Percentiles rank a stretch among this genome's conserved stretches.
These are phyloP conservation scores for Ascomycota sp. DNA, from an alignment of 2,329 filamentous ascomycete species.

Conservation along the genomic window DNA sequence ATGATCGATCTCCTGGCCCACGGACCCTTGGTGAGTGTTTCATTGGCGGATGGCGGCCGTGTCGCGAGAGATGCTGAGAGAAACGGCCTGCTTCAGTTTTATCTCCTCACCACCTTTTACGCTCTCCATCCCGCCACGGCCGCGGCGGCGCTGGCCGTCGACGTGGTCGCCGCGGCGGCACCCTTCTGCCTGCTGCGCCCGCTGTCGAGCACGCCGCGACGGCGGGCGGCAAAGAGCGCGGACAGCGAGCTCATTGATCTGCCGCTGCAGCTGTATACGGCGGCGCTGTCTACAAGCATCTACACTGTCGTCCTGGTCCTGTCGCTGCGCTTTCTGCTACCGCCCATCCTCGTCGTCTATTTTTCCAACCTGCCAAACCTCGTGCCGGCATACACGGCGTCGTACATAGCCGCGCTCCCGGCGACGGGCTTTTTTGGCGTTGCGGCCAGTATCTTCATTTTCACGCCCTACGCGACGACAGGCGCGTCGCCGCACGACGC, in stretches of 20 bases:
- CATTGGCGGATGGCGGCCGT: not conserved
- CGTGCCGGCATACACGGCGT: slow-evolving; percentile 43
- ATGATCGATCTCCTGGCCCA: slow-evolving; percentile 50
- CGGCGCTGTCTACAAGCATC: slow-evolving; percentile 47
- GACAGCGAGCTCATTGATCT: slow-evolving; percentile 48
- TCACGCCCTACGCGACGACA: slow-evolving; percentile 42
- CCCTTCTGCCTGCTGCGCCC: slow-evolving; percentile 60
- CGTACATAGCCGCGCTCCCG: slow-evolving; percentile 39
- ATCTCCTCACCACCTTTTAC: slow-evolving; percentile 65
- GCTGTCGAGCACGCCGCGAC: slow-evolving; percentile 41
- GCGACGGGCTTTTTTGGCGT: slow-evolving; percentile 39
- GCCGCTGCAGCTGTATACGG: slow-evolving; percentile 41
- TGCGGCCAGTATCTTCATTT: slow-evolving; percentile 58
- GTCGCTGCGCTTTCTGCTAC: slow-evolving; percentile 50
- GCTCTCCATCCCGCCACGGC: slow-evolving; percentile 40
- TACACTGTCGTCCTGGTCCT: slow-evolving; percentile 55
- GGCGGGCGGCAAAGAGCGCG: slow-evolving; percentile 26
- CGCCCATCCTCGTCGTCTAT: slow-evolving; percentile 49
- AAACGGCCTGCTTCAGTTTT: slow-evolving; percentile 27
- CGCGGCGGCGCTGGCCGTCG: slow-evolving; percentile 41
- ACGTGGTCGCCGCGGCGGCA: slow-evolving; percentile 45
- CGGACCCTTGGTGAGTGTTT: slow-evolving; percentile 38
- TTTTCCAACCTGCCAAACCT: slow-evolving; percentile 56
- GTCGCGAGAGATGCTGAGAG: not conserved
- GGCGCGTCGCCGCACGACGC: slow-evolving; percentile 27